Evolutionary conservation across 2,329 filamentous ascomycete genomes (phyloP), one percentile per base, ranked within the genome.

Genomic region (Polytolypa hystricis): DNA sequence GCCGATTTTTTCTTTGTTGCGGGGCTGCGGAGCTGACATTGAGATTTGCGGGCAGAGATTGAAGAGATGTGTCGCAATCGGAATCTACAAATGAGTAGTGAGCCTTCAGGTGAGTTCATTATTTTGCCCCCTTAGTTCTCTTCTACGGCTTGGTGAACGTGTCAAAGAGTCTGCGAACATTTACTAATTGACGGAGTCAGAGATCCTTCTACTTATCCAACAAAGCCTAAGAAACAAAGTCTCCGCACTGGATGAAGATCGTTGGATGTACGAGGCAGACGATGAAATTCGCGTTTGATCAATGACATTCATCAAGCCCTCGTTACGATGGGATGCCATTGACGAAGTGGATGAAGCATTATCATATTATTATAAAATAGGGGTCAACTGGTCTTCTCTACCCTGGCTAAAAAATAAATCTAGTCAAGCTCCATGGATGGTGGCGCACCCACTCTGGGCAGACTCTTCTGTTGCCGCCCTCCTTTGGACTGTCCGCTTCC

Each of bases 181-280:
- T 26, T 5, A 12, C 21, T 23, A 11, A 20, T 36, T 42, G 47
- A 38, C 38, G 33, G n/a, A 15, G 41, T 30, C n/a, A 78, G 82
- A 86, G 57, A 68, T 87, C 3, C 65, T 85, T 17, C 76, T 81
- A 44, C 71, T 76, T 15, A 72, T 86, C 32, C 73, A 75, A 44
- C 72, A 76, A 21, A 86, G 79, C 55, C 64, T 93, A 37, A 69
- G 75, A 47, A 74, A 74, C 40, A 84, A 85, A 54, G 80, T 86
- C 2, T 72, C 74, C 11, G 76, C 79, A 10, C 62, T 93, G 33
- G 73, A 82, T 15, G 82, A 91, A 34, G 86, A 94, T 52, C 82
- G 79, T 50, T 94, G 86, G 86, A 93, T 93, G 79, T 93, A 82
- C 60, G 84, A 87, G 56, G 66, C 74, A 2, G 81, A 84, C 48